phyloP scores from a whole-genome alignment of 768 basidiomycete genomes.

The Strobilomyces confusus region DNA sequence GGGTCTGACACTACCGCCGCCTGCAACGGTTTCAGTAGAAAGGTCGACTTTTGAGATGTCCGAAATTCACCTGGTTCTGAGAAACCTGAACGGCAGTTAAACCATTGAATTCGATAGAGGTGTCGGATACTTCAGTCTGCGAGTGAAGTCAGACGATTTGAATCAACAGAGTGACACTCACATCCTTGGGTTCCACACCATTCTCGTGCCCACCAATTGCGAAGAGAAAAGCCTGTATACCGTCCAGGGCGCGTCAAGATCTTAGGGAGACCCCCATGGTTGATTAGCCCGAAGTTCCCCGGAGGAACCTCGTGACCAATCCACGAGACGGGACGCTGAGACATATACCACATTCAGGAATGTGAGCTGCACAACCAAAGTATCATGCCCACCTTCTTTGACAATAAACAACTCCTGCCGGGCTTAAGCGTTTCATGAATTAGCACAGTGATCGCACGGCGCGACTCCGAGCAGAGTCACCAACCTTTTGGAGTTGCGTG shows the following conservation, averaged over 20 bases:
- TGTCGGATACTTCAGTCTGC: slow-evolving; percentile 60
- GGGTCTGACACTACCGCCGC: slow-evolving; percentile 76
- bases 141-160: neutral
- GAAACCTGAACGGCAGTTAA: slow-evolving; percentile 84
- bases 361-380: neutral
- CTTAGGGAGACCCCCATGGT: slow-evolving; percentile 80
- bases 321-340: slow-evolving; percentile 60
- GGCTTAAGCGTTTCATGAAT: slow-evolving; percentile 35
- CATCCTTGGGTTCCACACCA: slow-evolving; percentile 68
- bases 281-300: slow-evolving; percentile 69
- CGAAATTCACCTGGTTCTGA: slow-evolving; percentile 58
- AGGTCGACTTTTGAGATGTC: neutral
- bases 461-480: neutral
- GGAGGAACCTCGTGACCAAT: slow-evolving; percentile 68
- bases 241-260: slow-evolving; percentile 70
- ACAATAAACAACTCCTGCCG: slow-evolving; percentile 55
- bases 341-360: neutral
- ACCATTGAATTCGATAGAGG: slow-evolving; percentile 76
- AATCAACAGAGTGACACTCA: slow-evolving; percentile 33
- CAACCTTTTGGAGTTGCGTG: slow-evolving; percentile 45
- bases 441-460: neutral
- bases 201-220: slow-evolving; percentile 83
- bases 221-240: slow-evolving; percentile 69
- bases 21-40: slow-evolving; percentile 12
- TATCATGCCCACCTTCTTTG: slow-evolving; percentile 46